These are phyloP conservation scores for Sphenostylis stenocarpa DNA, from an alignment of 306 rosid species.

Conservation along the genomic window DNA sequence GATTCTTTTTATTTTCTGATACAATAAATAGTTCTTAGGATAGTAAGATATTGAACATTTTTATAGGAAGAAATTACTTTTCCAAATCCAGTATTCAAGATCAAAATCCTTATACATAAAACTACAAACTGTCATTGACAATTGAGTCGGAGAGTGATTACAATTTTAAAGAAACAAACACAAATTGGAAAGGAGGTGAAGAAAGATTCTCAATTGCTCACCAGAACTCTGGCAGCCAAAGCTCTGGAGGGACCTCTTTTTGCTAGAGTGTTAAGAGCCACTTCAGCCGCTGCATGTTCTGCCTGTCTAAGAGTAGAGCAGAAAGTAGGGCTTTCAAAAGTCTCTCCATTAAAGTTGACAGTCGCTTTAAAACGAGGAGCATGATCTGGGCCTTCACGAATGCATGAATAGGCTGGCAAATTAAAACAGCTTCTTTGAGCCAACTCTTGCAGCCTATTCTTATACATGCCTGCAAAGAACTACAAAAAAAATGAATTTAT, in stretches of 20 bases:
- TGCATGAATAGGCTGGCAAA: constrained; percentile 87
- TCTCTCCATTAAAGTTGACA: constrained; percentile 76
- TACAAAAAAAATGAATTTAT: neutral
- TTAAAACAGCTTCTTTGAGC: constrained; percentile 92
- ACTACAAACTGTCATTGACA: neutral
- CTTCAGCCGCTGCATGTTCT: constrained; percentile 86
- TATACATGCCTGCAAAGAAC: constrained; percentile 62
- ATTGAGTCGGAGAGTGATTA: neutral
- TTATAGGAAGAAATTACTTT: too few species aligned
- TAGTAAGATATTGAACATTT: too few species aligned
- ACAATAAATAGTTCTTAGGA: neutral
- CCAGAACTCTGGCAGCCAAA: constrained; percentile 86
- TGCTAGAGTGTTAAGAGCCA: constrained; percentile 72
- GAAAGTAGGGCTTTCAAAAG: constrained; percentile 81
- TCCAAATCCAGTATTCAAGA: neutral
- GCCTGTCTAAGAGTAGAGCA: constrained; percentile 82
- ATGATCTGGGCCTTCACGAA: constrained; percentile 91
- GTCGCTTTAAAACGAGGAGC: constrained; percentile 91
- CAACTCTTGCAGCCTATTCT: constrained; percentile 79
- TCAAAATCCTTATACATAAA: neutral
- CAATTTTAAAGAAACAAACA: constrained; percentile 6
- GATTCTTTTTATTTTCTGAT: neutral
- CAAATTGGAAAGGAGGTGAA: neutral
- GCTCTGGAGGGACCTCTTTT: constrained; percentile 76
- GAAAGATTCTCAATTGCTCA: constrained; percentile 31